Evolutionary conservation across 805 yeast species (phyloP), one percentile per base, ranked within the genome.

Genomic region (Starmera caribaea): DNA sequence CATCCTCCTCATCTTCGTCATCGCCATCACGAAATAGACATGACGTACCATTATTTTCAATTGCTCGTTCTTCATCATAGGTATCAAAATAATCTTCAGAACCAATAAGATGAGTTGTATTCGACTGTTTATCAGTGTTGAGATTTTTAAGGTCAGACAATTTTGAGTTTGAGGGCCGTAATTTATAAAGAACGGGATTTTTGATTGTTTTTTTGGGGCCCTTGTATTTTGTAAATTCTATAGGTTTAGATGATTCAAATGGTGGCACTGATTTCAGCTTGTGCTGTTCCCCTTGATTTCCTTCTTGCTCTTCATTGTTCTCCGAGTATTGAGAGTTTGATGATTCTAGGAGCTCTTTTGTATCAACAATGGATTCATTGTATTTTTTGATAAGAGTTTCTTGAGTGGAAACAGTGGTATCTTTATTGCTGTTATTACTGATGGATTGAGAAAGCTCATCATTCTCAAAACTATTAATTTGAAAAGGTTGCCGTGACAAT

Each of bases 71-170:
- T 26, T 64, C 71, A 37, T 68, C 71, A 32, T 64, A 61, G 37
- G 61, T 66, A 39, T 66, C 71, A 33, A 66, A 62, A 40, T 61
- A 62, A 41, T 66, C 71, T 40, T 66, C 72, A 27, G 62, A 51
- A 45, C 67, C 65, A 12, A 66, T 68, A 53, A 77, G 78, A 50
- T 77, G 81, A 0, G 82, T 82, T 3, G 77, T 73, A 16, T 82
- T 84, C 16, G 88, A 79, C 50, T 82, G 81, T 29, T 88, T 63
- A 51, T 89, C 67, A 6, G 86, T 76, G 36, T 79, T 82, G 0
- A 81, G 74, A 1, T 86, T 88, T 48, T 76, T 80, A 11, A 76
- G 72, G 49, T 82, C 90, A 57, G 83, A 82, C 6, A 82, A 60
- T 45, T 79, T 79, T 1, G 88, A 80, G 0, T 88, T 79, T 2